Evolutionary conservation across 2,329 filamentous ascomycete species (phyloP).

Genomic region (Curvularia sp.): DNA sequence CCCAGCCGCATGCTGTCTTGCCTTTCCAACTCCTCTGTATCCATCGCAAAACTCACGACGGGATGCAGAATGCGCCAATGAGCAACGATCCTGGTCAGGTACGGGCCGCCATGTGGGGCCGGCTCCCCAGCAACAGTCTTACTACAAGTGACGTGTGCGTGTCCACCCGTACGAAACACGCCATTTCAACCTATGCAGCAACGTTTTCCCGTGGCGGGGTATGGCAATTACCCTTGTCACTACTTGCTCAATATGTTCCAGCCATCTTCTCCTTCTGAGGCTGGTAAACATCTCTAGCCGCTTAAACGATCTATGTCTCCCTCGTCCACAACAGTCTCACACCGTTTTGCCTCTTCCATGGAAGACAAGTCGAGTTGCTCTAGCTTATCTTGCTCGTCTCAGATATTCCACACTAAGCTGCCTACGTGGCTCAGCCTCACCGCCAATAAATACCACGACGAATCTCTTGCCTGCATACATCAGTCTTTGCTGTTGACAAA

Average conservation of each 20-base stretch:
- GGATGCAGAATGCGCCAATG: conserved; percentile 14
- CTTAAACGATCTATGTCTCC: neutral
- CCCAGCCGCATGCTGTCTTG: conserved; percentile 4
- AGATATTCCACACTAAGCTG: neutral
- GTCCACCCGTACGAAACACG: conserved; percentile 12
- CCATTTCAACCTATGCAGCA: conserved; percentile 2
- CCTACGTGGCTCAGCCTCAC: conserved; percentile 12
- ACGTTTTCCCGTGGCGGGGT: neutral
- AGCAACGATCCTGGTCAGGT: conserved; percentile 11
- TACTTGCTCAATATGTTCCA: neutral
- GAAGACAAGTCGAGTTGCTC: neutral
- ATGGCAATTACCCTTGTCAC: neutral
- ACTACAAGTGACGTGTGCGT: conserved; percentile 18
- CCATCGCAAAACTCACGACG: conserved; percentile 3
- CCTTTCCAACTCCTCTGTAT: conserved; percentile 4
- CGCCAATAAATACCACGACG: neutral
- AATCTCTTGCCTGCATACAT: neutral
- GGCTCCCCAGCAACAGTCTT: conserved; percentile 17
- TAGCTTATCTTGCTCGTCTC: neutral
- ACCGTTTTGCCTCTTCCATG: neutral
- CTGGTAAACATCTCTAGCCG: neutral
- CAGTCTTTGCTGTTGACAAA: neutral
- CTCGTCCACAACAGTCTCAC: neutral
- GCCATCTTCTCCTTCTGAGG: neutral
- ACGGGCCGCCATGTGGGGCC: conserved; percentile 21